These are phyloP conservation scores for Micractinium conductrix DNA, from an alignment of 139 green algal species.

Conservation along the genomic window DNA sequence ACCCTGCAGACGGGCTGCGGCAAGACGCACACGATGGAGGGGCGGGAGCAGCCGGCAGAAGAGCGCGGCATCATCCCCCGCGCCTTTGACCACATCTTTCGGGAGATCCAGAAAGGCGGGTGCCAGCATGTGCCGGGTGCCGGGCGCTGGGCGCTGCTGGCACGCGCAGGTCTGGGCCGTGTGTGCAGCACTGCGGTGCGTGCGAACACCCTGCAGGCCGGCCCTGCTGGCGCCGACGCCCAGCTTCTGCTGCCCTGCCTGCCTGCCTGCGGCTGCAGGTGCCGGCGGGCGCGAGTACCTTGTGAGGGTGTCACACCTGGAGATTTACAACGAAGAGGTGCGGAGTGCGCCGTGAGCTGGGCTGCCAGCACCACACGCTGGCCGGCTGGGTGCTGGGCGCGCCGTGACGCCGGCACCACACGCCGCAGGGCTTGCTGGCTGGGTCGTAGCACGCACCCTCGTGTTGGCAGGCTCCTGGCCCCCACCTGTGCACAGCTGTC, in stretches of 20 bases:
- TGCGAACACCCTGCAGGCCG: background rate
- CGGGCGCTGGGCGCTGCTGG: background rate
- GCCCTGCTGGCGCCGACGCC: background rate
- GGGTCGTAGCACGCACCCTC: no score
- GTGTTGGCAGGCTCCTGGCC: no score
- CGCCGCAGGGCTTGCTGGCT: no score
- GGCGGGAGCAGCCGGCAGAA: constrained; percentile 44
- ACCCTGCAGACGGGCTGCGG: constrained; percentile 48
- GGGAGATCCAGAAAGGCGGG: constrained; percentile 86
- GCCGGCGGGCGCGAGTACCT: constrained; percentile 78
- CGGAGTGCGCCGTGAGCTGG: no score
- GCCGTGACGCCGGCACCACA: no score
- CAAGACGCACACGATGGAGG: constrained; percentile 94
- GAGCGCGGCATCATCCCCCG: constrained; percentile 88
- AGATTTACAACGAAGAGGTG: constrained; percentile 89
- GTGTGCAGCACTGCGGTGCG: background rate
- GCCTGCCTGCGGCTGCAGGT: background rate
- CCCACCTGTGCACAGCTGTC: no score
- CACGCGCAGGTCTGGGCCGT: background rate
- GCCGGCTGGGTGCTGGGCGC: no score
- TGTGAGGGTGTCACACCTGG: constrained; percentile 86
- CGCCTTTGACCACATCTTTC: constrained; percentile 93
- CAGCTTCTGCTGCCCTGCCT: background rate
- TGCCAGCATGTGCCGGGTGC: constrained; percentile 3
- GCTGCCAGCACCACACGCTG: no score